Conservation (phyloP, 2,329 filamentous ascomycete genomes). For the Epichloe brachyelytri region DNA sequence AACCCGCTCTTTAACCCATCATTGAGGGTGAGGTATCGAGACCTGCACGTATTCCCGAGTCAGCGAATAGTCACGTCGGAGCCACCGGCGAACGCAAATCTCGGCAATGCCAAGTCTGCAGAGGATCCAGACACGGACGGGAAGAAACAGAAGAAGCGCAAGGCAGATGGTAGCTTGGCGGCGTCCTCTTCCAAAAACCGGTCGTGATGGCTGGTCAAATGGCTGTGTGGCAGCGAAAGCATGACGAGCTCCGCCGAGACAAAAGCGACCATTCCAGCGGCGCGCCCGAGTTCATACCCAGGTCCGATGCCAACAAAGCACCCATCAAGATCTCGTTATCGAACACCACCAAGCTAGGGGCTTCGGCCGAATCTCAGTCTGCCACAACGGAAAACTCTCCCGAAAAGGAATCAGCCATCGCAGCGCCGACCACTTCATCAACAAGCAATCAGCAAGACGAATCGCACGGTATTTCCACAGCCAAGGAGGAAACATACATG, state of each 20-base stretch:
- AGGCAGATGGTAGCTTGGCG: conserved; percentile 27
- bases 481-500: conserved; percentile 35
- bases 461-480: background rate
- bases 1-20: conserved; percentile 54
- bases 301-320: conserved; percentile 3
- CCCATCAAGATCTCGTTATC: conserved; percentile 22
- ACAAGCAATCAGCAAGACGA: background rate
- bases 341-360: conserved; percentile 1
- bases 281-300: background rate
- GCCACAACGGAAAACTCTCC: background rate
- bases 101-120: conserved; percentile 8
- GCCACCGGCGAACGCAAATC: conserved; percentile 25
- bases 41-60: conserved; percentile 58
- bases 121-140: conserved; percentile 17
- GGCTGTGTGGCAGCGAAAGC: conserved; percentile 32
- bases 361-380: background rate
- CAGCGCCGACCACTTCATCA: background rate
- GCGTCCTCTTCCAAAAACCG: conserved; percentile 23
- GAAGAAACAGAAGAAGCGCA: conserved; percentile 40
- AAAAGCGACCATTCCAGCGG: background rate
- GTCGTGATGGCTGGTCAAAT: conserved; percentile 29
- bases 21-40: conserved; percentile 63
- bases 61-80: conserved; percentile 46
- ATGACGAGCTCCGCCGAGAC: conserved; percentile 25
- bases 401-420: background rate